Percentiles rank a stretch among this genome's conserved stretches.
Conservation (phyloP, 768 basidiomycete species). For the Xerocomellus dryophilus region DNA sequence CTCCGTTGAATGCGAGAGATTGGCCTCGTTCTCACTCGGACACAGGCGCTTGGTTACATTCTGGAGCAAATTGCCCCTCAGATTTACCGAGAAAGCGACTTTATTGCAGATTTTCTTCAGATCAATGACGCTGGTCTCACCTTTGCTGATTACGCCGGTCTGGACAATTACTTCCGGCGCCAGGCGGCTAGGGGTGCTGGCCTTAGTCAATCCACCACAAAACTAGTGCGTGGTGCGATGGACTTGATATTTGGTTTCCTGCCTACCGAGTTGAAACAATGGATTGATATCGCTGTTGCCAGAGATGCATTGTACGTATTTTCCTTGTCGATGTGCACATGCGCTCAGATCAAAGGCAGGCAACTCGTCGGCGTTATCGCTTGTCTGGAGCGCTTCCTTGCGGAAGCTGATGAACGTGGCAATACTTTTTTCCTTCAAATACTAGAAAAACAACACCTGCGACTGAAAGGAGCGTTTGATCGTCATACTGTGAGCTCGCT, state of each 20-base stretch:
- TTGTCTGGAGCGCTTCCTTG: constrained; percentile 70
- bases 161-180: constrained; percentile 92
- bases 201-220: constrained; percentile 65
- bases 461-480: constrained; percentile 74
- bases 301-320: constrained; percentile 67
- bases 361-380: constrained; percentile 83
- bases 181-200: constrained; percentile 77
- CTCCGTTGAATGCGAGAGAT: neutral
- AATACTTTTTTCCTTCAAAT: constrained; percentile 70
- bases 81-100: constrained; percentile 82
- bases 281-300: constrained; percentile 76
- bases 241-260: constrained; percentile 96
- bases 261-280: constrained; percentile 74
- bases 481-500: constrained; percentile 58
- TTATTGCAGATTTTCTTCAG: constrained; percentile 89
- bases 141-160: constrained; percentile 91
- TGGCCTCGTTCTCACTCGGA: neutral
- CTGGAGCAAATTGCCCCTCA: constrained; percentile 73
- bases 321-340: neutral
- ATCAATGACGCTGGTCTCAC: constrained; percentile 86
- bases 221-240: constrained; percentile 85
- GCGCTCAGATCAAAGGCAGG: constrained; percentile 40
- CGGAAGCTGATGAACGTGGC: constrained; percentile 75
- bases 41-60: constrained; percentile 69
- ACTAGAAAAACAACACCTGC: constrained; percentile 79